Conservation (phyloP, 1,284 basidiomycete species). For the Ceratobasidium papillatum region DNA sequence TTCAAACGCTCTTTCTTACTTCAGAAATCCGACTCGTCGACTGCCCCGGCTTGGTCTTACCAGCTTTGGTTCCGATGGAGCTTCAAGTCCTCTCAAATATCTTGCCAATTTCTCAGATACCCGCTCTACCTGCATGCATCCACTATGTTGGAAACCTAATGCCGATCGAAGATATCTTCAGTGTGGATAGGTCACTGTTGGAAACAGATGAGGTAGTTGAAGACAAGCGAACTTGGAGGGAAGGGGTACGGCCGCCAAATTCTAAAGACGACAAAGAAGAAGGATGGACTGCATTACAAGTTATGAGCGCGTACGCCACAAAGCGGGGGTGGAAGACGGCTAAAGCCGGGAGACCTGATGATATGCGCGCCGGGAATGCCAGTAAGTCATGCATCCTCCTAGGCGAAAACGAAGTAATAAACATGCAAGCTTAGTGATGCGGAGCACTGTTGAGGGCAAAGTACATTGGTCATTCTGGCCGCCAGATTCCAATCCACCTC, state of each 20-base stretch:
- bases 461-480: constrained; percentile 89
- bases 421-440: constrained; percentile 82
- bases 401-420: neutral
- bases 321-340: constrained; percentile 87
- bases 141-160: constrained; percentile 73
- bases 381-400: constrained; percentile 61
- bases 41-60: constrained; percentile 86
- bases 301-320: constrained; percentile 79
- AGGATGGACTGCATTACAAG: constrained; percentile 80
- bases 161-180: constrained; percentile 78
- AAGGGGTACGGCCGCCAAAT: constrained; percentile 56
- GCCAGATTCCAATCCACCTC: constrained; percentile 54
- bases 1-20: constrained; percentile 91
- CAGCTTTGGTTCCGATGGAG: constrained; percentile 80
- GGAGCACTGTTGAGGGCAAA: constrained; percentile 78
- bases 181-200: constrained; percentile 63
- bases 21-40: constrained; percentile 82
- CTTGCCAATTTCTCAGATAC: constrained; percentile 86
- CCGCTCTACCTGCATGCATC: constrained; percentile 80
- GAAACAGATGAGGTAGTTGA: constrained; percentile 53
- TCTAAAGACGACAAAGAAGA: neutral
- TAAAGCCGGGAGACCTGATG: constrained; percentile 86
- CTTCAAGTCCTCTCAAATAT: constrained; percentile 81
- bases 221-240: constrained; percentile 78
- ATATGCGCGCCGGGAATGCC: constrained; percentile 86